phyloP scores from a whole-genome alignment of 208 protist species.

The Leishmania tropica region DNA sequence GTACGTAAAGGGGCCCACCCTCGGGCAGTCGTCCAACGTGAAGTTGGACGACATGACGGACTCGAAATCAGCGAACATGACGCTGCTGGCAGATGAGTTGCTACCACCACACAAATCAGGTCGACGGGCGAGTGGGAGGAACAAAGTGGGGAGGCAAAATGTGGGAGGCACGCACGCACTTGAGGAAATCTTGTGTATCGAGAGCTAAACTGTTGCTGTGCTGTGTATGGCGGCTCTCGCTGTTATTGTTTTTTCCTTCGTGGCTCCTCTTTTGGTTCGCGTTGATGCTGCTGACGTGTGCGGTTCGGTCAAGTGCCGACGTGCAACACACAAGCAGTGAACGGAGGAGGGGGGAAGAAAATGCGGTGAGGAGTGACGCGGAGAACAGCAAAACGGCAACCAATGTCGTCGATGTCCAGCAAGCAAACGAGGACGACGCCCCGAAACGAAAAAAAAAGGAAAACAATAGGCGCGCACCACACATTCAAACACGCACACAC shows the following conservation, averaged over 20 bases:
- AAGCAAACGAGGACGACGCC: not conserved
- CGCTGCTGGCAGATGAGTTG: not conserved
- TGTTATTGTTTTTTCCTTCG: not conserved
- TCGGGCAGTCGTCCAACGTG: constrained; percentile 73
- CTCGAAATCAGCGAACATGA: constrained; percentile 76
- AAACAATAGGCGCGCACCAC: not conserved
- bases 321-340: not conserved
- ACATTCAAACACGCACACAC: not conserved
- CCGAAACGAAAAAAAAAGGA: not conserved
- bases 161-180: not conserved
- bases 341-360: not conserved
- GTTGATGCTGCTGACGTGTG: constrained; percentile 3
- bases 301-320: not conserved
- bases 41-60: constrained; percentile 77
- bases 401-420: not conserved
- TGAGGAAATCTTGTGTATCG: too few relatives aligned
- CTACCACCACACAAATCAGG: not conserved
- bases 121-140: not conserved
- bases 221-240: not conserved
- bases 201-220: not conserved
- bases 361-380: not conserved
- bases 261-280: not conserved
- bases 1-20: constrained; percentile 84
- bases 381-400: not conserved
- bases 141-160: not conserved